phyloP scores from a whole-genome alignment of 1,139 yeast genomes.

The Dujonia santamariae region DNA sequence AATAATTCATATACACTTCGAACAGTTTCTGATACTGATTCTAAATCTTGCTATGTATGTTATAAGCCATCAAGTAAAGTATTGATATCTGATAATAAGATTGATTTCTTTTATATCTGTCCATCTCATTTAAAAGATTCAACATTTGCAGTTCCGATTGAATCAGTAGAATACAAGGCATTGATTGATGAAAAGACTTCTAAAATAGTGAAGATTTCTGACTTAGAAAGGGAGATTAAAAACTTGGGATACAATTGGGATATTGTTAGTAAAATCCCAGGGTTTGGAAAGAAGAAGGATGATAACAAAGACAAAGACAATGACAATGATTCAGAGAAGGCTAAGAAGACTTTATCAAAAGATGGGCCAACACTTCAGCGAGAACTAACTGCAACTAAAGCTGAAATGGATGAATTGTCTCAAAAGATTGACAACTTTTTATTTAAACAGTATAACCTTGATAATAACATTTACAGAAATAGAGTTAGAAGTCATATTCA shows the following conservation, averaged over 20 bases:
- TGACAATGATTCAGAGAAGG: slow-evolving; percentile 13
- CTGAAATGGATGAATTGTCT: slow-evolving; percentile 14
- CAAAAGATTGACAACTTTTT: slow-evolving; percentile 22
- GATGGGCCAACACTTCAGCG: slow-evolving; percentile 23
- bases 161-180: slow-evolving; percentile 44
- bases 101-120: slow-evolving; percentile 72
- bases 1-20: slow-evolving; percentile 53
- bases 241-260: slow-evolving; percentile 14
- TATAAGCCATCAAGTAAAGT: slow-evolving; percentile 64
- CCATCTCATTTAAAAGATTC: slow-evolving; percentile 59
- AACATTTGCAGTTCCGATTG: slow-evolving; percentile 56
- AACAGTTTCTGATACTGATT: slow-evolving; percentile 53
- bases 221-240: slow-evolving; percentile 21
- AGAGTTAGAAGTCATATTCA: slow-evolving; percentile 44
- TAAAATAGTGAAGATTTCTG: slow-evolving; percentile 40
- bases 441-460: slow-evolving; percentile 48
- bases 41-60: slow-evolving; percentile 64
- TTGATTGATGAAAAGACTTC: slow-evolving; percentile 37
- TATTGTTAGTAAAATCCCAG: slow-evolving; percentile 13
- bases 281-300: slow-evolving; percentile 7
- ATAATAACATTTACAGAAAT: slow-evolving; percentile 51
- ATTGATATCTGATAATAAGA: slow-evolving; percentile 46
- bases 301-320: slow-evolving; percentile 12
- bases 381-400: slow-evolving; percentile 11
- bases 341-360: slow-evolving; percentile 10